Base-by-base conservation (phyloP, 2,329 filamentous ascomycete species). In the Atkinsonella hypoxylon region DNA sequence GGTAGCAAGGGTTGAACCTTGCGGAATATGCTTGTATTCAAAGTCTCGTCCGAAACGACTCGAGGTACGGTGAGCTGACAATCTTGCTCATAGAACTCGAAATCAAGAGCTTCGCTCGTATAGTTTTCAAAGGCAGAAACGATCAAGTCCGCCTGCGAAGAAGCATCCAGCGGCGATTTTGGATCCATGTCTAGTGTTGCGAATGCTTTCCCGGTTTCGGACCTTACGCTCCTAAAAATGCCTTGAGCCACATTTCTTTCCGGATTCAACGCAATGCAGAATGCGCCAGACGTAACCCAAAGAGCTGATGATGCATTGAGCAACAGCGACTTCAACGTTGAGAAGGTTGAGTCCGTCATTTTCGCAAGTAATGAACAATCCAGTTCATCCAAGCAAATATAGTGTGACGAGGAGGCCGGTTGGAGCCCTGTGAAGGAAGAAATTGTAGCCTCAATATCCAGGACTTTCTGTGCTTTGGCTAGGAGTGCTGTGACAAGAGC, bases 121-220 rank as follows among this genome's bases (percentile, higher is more conserved):
- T 51, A 54, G 0, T 49, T 51, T 8, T 51, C 50, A 4, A 62
- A 43, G 1, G 59, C 61, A 6, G 50, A 51, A 0, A 69, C 51
- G 34, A 71, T 62, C 10, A 68, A 61, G 10, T 61, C 59, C 0
- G 63, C 64, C 1, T 60, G 64, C 5, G 60, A 31, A 18, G 36
- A 32, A 1, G 22, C 22, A 2, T 26, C 36, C 1, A 44, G 42
- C 13, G 26, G 36, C 51, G 13, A 63, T 9, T 58, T 56, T 3
- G 65, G 66, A 38, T 75, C 70, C 2, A 76, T 59, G 47, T 76
- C 73, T 0, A 77, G 58, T 0, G 69, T 73, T 1, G 70, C 69
- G 15, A 72, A 70, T n/a, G 64, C 64, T 41, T 72, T 67, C 20
- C 66, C 64, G 1, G 70, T 68, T 55, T 76, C 73, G 1, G 72